Conservation (phyloP, 345 rosid species). For the Camelina laxa region DNA sequence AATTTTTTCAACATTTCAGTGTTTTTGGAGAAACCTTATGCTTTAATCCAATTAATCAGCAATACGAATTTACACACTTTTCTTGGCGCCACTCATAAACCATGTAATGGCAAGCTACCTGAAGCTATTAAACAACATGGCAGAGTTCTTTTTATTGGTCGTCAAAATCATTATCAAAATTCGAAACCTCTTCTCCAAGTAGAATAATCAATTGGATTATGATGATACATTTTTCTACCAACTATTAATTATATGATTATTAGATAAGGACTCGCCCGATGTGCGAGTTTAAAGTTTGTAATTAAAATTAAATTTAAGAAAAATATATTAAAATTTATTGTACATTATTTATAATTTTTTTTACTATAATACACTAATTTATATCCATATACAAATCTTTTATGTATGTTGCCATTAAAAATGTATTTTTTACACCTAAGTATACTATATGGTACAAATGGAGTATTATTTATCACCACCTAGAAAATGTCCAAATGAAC, state of each 20-base stretch:
- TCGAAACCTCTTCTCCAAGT: slow-evolving; percentile 49
- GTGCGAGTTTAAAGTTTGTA: too few relatives aligned
- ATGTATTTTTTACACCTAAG: too few relatives aligned
- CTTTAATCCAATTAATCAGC: slow-evolving; percentile 46
- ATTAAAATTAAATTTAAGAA: too few relatives aligned
- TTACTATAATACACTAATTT: too few relatives aligned
- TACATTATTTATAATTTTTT: too few relatives aligned
- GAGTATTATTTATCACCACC: too few relatives aligned
- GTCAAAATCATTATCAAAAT: slow-evolving; percentile 48
- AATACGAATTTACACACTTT: slow-evolving; percentile 46
- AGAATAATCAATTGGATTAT: slow-evolving; percentile 9
- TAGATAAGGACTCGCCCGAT: too few relatives aligned
- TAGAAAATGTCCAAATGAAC: too few relatives aligned
- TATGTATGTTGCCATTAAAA: too few relatives aligned
- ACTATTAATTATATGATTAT: not conserved
- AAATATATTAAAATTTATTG: too few relatives aligned
- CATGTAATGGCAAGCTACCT: slow-evolving; percentile 58
- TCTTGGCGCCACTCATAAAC: slow-evolving; percentile 56
- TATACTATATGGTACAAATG: too few relatives aligned
- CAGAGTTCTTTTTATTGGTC: slow-evolving; percentile 44
- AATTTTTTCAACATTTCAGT: slow-evolving; percentile 48
- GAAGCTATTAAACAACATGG: slow-evolving; percentile 49
- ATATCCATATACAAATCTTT: too few relatives aligned
- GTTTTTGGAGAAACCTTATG: slow-evolving; percentile 65
- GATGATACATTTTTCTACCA: not conserved